phyloP scores from a whole-genome alignment of 148 eudicot species.

The Silene latifolia region DNA sequence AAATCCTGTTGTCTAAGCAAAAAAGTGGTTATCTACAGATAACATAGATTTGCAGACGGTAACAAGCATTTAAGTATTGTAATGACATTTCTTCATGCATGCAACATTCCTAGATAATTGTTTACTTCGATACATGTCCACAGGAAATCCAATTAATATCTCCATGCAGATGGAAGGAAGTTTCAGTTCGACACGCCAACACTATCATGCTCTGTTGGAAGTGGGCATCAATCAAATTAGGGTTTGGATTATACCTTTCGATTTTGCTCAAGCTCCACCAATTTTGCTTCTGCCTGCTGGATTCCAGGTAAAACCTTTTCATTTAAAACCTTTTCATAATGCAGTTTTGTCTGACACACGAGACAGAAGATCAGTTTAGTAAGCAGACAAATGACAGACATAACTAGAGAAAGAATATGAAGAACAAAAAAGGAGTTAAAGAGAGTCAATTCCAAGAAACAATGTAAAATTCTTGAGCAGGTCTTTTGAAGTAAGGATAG shows the following conservation, averaged over 20 bases:
- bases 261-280: conserved; percentile 49
- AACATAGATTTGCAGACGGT: no score
- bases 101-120: not conserved
- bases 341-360: conserved; percentile 47
- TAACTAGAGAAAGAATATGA: not conserved
- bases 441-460: not conserved
- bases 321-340: conserved; percentile 50
- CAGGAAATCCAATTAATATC: not conserved
- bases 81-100: not conserved
- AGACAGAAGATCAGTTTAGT: conserved; percentile 13
- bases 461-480: not conserved
- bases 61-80: no score
- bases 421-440: not conserved
- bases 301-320: conserved; percentile 50
- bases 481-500: not conserved
- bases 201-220: conserved; percentile 5
- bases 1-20: not conserved
- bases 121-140: not conserved
- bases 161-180: not conserved
- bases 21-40: no score
- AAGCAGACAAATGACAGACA: not conserved
- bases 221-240: conserved; percentile 10
- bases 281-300: conserved; percentile 49
- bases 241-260: conserved; percentile 45
- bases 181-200: not conserved